Percentiles rank a stretch among this genome's conserved stretches.
These are phyloP conservation scores for Arthrobotrys pseudoclavata DNA, from an alignment of 2,329 filamentous ascomycete species.

Conservation along the genomic window DNA sequence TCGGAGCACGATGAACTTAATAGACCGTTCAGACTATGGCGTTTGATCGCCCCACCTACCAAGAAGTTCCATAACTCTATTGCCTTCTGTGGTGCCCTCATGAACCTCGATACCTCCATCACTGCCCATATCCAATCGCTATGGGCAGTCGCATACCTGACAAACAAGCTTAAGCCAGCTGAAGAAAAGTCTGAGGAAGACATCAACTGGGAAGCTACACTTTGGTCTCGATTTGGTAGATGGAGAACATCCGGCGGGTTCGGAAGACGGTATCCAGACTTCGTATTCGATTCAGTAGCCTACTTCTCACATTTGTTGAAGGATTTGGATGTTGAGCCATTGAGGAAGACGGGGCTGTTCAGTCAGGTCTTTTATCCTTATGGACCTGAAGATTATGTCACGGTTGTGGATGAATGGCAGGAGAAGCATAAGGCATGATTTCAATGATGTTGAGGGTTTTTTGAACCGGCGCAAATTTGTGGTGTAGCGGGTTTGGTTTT, in stretches of 20 bases:
- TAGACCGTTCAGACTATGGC: conserved; percentile 55
- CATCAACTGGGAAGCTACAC: conserved; percentile 71
- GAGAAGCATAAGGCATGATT: conserved; percentile 64
- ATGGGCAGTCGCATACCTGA: conserved; percentile 77
- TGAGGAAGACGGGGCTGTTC: conserved; percentile 71
- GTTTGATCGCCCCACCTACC: conserved; percentile 48
- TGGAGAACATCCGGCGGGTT: conserved; percentile 78
- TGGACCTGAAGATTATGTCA: conserved; percentile 72
- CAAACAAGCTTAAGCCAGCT: conserved; percentile 68
- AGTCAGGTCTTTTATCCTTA: conserved; percentile 73
- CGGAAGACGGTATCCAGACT: conserved; percentile 75
- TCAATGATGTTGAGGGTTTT: background rate
- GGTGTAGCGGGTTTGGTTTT: background rate
- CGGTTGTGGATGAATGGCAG: conserved; percentile 71
- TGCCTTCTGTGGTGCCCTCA: conserved; percentile 68
- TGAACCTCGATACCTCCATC: conserved; percentile 68
- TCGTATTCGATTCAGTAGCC: conserved; percentile 81
- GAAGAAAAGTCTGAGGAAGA: conserved; percentile 64
- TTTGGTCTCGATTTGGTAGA: conserved; percentile 77
- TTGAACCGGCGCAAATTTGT: conserved; percentile 2
- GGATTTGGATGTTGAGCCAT: conserved; percentile 74
- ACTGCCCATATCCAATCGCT: conserved; percentile 71
- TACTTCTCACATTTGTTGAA: conserved; percentile 77
- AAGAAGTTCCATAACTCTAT: conserved; percentile 63
- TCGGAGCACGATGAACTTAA: conserved; percentile 53